phyloP scores from a whole-genome alignment of 371 early-diverging fungal genomes.

The Blakeslea trispora region DNA sequence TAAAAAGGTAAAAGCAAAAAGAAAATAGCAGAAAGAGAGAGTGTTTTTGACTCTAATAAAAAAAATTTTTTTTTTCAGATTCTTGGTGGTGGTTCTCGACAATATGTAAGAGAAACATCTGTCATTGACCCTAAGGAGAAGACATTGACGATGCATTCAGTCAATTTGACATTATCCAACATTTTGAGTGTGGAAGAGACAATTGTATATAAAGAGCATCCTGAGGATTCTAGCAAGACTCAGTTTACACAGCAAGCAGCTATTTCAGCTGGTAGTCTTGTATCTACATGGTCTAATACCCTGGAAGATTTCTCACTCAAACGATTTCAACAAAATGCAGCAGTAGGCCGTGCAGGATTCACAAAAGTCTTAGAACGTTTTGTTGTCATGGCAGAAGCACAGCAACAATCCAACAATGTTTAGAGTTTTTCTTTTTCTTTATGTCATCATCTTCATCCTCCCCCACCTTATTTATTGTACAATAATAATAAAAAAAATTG shows the following conservation, averaged over 20 bases:
- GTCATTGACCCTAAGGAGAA: constrained; percentile 76
- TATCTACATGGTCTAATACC: constrained; percentile 68
- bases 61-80: constrained; percentile 32
- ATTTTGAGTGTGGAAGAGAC: constrained; percentile 82
- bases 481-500: constrained; percentile 2
- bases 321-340: constrained; percentile 85
- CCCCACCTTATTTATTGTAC: constrained; percentile 2
- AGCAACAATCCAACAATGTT: constrained; percentile 11
- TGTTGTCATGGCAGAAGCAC: constrained; percentile 36
- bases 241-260: constrained; percentile 76
- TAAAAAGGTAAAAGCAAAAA: constrained; percentile 44
- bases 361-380: constrained; percentile 64
- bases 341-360: constrained; percentile 66
- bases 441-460: neutral
- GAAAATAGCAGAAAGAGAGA: too few relatives aligned
- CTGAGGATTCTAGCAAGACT: constrained; percentile 49
- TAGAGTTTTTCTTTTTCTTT: neutral
- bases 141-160: constrained; percentile 68
- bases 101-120: constrained; percentile 84
- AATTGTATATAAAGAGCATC: constrained; percentile 69
- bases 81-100: constrained; percentile 60
- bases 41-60: too few relatives aligned
- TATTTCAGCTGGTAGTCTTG: constrained; percentile 69
- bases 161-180: constrained; percentile 71
- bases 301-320: constrained; percentile 83